Base-by-base conservation (phyloP, 805 yeast species). In the Cyberlindnera maclurae region DNA sequence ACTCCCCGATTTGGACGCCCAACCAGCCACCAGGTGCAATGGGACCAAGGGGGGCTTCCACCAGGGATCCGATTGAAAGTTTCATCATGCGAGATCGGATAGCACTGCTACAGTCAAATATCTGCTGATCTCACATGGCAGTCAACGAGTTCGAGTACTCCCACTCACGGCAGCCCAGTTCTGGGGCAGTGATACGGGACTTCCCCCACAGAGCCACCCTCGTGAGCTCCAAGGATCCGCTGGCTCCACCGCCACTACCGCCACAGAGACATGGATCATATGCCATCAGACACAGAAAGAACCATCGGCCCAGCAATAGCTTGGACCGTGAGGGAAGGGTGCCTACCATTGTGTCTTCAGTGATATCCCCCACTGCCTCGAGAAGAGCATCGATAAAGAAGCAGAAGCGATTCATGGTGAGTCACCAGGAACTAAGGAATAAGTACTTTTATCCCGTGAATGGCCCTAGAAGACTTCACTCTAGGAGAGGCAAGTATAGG, bases 401-500 rank as follows among this genome's bases (percentile, higher is more conserved):
- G 37, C 43, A 41, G 36, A 50, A 42, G 17, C 40, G 59, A 30
- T 42, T 41, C 31, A 51, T 54, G 56, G 38, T 44, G 36, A 52
- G 45, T 27, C 15, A 36, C 11, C 46, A 41, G 26, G 59, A 53
- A 30, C 15, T 46, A 2, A 43, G 31, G 20, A 46, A 33, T 16
- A 43, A 43, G 22, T 50, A 46, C 37, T 47, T 52, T 31, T 47
- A 50, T 18, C 58, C 57, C 3, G 55, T 51, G 8, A 43, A 47
- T 26, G 53, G 47, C 0, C 58, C 58, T 26, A 45, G 33, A 32
- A 44, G 55, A 38, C 38, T 32, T 12, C 29, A 44, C 15, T 48
- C 54, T 3, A 46, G 42, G 30, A 33, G 41, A 22, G 57, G 57
- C 9, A 55, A 55, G 37, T 55, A 46, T 35, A 49, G 59, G 45